phyloP scores from a whole-genome alignment of 2,329 filamentous ascomycete species.

The Bisporella sp. region DNA sequence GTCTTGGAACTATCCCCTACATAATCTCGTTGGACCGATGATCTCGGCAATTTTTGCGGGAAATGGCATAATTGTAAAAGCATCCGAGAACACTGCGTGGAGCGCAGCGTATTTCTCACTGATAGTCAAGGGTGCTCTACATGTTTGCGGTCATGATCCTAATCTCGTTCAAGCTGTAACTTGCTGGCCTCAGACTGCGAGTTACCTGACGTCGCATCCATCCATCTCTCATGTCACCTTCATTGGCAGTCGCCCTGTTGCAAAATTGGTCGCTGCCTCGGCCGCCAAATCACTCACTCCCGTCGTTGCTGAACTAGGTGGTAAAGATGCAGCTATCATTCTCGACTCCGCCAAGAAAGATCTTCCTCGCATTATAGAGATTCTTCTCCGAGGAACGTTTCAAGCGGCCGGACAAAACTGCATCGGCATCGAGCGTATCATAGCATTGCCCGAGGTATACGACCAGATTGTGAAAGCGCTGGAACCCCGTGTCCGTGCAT shows the following conservation, averaged over 20 bases:
- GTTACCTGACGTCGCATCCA: constrained; percentile 77
- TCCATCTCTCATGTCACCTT: constrained; percentile 87
- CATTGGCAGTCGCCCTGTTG: constrained; percentile 83
- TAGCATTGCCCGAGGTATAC: constrained; percentile 73
- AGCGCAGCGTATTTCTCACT: constrained; percentile 74
- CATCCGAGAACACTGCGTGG: constrained; percentile 94
- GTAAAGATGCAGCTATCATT: constrained; percentile 88
- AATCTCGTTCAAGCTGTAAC: constrained; percentile 77
- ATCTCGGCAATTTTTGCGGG: constrained; percentile 88
- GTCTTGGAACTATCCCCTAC: constrained; percentile 96
- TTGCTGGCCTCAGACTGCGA: constrained; percentile 81
- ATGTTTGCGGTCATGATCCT: constrained; percentile 74
- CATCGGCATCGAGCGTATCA: constrained; percentile 90
- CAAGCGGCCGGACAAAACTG: constrained; percentile 97
- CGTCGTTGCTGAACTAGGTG: constrained; percentile 84
- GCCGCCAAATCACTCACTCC: constrained; percentile 84
- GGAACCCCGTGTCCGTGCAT: constrained; percentile 62
- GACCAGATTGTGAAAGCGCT: constrained; percentile 63
- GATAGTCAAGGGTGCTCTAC: constrained; percentile 72
- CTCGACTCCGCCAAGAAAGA: constrained; percentile 64
- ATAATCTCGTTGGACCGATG: constrained; percentile 87
- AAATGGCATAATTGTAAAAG: constrained; percentile 88
- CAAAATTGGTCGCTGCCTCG: constrained; percentile 78
- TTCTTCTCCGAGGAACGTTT: constrained; percentile 87
- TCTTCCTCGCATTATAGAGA: constrained; percentile 67